These are phyloP conservation scores for Floccularia luteovirens DNA, from an alignment of 768 basidiomycete genomes.

Conservation along the genomic window DNA sequence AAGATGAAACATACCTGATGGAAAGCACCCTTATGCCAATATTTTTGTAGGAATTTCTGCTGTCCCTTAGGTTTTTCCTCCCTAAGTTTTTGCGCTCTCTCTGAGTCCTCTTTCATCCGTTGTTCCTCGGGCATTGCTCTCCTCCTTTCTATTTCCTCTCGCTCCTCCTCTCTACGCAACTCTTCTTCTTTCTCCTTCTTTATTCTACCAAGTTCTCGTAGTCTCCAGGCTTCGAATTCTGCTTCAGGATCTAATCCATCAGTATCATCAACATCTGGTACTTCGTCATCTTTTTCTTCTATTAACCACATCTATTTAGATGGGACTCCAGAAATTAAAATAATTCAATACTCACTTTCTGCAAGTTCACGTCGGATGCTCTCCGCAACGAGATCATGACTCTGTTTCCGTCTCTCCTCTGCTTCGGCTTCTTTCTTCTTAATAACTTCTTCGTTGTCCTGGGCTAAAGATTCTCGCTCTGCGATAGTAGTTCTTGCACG, in stretches of 20 bases:
- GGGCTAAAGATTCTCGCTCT: constrained; percentile 58
- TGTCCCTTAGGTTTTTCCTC: constrained; percentile 88
- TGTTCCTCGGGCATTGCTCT: constrained; percentile 92
- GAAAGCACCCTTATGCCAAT: constrained; percentile 99
- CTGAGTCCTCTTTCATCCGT: constrained; percentile 86
- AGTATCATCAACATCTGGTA: constrained; percentile 91
- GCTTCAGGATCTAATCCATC: constrained; percentile 84
- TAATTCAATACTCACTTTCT: constrained; percentile 59
- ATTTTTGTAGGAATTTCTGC: constrained; percentile 94
- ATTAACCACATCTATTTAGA: constrained; percentile 1
- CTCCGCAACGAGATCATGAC: constrained; percentile 90
- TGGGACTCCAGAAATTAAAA: neutral
- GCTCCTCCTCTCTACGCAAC: constrained; percentile 71
- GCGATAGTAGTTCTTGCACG: constrained; percentile 69
- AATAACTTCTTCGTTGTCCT: constrained; percentile 71
- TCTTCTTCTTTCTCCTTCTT: constrained; percentile 92
- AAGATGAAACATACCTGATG: constrained; percentile 60
- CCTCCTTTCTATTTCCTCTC: constrained; percentile 86
- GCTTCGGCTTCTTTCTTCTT: constrained; percentile 65
- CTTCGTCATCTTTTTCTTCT: constrained; percentile 85
- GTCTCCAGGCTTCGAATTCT: constrained; percentile 95
- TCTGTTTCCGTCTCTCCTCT: constrained; percentile 80
- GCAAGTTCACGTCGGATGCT: constrained; percentile 87
- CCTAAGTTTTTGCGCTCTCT: constrained; percentile 72
- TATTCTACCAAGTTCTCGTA: constrained; percentile 89